Base-by-base conservation (phyloP, 495 filamentous ascomycete genomes). In the Corynascus novoguineensis region DNA sequence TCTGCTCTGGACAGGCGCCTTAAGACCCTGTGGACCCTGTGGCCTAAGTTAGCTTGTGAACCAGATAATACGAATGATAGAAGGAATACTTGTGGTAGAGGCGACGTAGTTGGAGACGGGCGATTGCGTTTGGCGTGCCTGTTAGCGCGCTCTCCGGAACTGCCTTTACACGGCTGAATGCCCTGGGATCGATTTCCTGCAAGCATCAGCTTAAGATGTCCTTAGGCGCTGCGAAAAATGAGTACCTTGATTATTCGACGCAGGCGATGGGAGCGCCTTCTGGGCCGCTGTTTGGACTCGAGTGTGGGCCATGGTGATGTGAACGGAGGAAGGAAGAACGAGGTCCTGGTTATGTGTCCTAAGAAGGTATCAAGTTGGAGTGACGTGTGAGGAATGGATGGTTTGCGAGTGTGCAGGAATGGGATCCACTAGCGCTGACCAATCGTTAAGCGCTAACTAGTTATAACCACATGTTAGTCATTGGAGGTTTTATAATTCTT, bases 161-260 rank as follows among this genome's bases (percentile, higher is more conserved):
- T 53, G 41, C 54, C 59, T 61, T 61, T 57, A 47, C 54, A 35
- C 54, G 45, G 44, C 54, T 8, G 54, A 34, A 49, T 57, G 52
- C 53, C 53, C 40, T 46, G 53, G 53, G 53, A 32, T 55, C 53
- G 41, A 47, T 55, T 57, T 52, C 52, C 58, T 60, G 46, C 58
- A 60, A 60, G 52, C 47, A 35, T 61, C 50, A 62, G 60, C 50
- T 50, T 38, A 28, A 54, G 35, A 55, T 51, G 44, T 62, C 60
- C 35, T 62, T 62, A 50, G 60, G 50, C 55, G 60, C 55, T 58
- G 60, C 60, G 28, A 55, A 58, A 50, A 57, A 55, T 40, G 58
- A 46, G 54, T 61, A 58, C 54, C 60, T 62, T 46, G 60, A 62
- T 54, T 1, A 58, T 40, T 40, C 51, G 55, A 50, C 38, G 55